Base-by-base conservation (phyloP, 129 eudicot genomes). In the Saussurea involucrata region DNA sequence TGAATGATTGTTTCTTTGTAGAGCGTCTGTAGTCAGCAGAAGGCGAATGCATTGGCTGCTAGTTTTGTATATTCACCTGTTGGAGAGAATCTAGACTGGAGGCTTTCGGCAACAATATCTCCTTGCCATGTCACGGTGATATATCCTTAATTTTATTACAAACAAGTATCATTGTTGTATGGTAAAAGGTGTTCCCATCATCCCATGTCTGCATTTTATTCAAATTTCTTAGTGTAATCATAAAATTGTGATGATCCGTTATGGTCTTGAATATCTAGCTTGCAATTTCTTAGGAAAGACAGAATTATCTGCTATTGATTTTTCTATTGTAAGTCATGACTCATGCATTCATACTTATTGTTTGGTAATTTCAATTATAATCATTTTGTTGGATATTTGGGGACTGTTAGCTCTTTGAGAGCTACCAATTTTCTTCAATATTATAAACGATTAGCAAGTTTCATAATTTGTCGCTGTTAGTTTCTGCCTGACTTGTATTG, bases 81-180 rank as follows among this genome's bases (percentile, higher is more conserved):
- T 42, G 99, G 95, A 63, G 99, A 90, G 74, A 89, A 85, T 80
- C 79, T 95, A 29, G 97, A 95, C 79, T 95, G 99, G 97, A 90
- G 89, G 84, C 97, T 92, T 78, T 86, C 92, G 25, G 99, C 99
- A 63, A 88, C 86, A 73, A 95, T 95, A 80, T 92, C 97, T 77
- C 96, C 99, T 67, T 95, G 99, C 86, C 97, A 95, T 90, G 97
- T 88, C 84, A 95, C 97, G 89, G 99, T 95, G 77, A 85, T 72
- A 66, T 67, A 3, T 69, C 57, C 32, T 53, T 29, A 63, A 37
- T 53, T 53, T 53, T 36, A 32, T 73, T 80, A 21, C 49, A 17
- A 79, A 18, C n/a, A 31, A 44, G 17, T 32, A 24, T 44, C 9
- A 24, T 63, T 24, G 31, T 0, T 61, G 10, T 70, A 37, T 60